Evolutionary conservation across 2,329 filamentous ascomycete species (phyloP), one percentile per base, ranked within the genome.

Genomic region (Parastagonospora nodorum): DNA sequence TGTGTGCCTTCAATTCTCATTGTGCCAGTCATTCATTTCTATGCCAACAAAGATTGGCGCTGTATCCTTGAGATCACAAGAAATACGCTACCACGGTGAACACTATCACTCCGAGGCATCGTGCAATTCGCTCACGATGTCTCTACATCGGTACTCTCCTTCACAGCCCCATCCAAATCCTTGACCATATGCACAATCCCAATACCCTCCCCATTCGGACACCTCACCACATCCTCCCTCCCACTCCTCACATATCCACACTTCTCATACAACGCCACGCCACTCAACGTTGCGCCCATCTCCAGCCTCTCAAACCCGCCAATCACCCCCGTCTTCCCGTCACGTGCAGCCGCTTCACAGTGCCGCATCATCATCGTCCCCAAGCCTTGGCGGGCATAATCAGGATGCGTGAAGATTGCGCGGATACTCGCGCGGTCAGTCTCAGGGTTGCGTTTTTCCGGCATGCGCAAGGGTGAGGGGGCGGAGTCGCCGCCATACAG

Each of bases 341-440:
- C 63, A 2, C 47, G 33, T 3, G 70, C 70, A 5, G 52, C 53
- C 42, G 48, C 60, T 46, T 73, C 70, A 42, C 70, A 73, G 50
- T 68, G 64, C 57, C 70, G 56, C 70, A 73, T 72, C 67, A 73
- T 64, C 70, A 72, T 73, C 2, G 69, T 73, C 1, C 70, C 70
- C 6, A 73, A 57, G 0, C 68, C 68, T 4, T 54, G 57, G 2
- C 68, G 58, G 32, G 66, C 65, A 44, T 52, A 70, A 6, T 50
- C 52, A 1, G 70, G 70, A 53, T 63, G 50, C 41, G 70, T 73
- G 53, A 73, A 73, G 27, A 73, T 73, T 2, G 70, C 70, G 5
- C 70, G 56, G 41, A 73, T 72, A 27, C 64, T 68, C 11, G 70
- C 70, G 4, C 68, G 60, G 31, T 72, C 69, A 3, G 30, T 50